Base-by-base conservation (phyloP, 2,329 filamentous ascomycete genomes). In the Talaromyces pinophilus region DNA sequence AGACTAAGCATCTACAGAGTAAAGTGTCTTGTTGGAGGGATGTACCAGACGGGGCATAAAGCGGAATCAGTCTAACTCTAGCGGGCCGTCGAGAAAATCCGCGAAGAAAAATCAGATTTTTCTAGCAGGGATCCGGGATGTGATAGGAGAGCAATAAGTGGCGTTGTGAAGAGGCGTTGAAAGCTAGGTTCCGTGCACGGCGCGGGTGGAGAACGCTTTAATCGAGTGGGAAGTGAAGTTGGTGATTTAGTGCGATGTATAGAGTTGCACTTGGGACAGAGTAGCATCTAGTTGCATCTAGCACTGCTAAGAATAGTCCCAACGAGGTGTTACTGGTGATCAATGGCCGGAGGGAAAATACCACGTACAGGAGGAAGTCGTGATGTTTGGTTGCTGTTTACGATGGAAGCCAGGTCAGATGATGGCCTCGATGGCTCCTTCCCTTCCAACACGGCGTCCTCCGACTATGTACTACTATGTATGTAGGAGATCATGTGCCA, bases 111-210 rank as follows among this genome's bases (percentile, higher is more conserved):
- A 60, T 60, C 40, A 19, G 15, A 46, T 19, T 60, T 52, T 46
- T 55, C 42, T 40, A 44, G 19, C 42, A 38, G 28, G 25, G 64
- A 59, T 55, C 44, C 38, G 55, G 55, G 57, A 67, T 62, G 57
- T 67, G 65, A 67, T 67, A 59, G 62, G 65, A 42, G 42, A 59
- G 65, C 55, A 42, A 64, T 42, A 28, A 60, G 57, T 60, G 40
- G 65, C 63, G 65, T 50, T 63, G 62, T 62, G 62, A 50, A 64
- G 57, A 57, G 62, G 55, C 55, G 44, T 61, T 52, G 55, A 60
- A 54, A 33, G 19, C 22, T 10, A 60, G 13, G 63, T 54, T 61
- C 63, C 40, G 63, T 65, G 63, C 63, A 65, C 63, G 55, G 63
- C 44, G 55, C 11, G 1, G 55, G 63, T 65, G 63, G 63, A 54